Evolutionary conservation across 2,329 filamentous ascomycete genomes (phyloP).

Genomic region (Diaporthe ilicicola): DNA sequence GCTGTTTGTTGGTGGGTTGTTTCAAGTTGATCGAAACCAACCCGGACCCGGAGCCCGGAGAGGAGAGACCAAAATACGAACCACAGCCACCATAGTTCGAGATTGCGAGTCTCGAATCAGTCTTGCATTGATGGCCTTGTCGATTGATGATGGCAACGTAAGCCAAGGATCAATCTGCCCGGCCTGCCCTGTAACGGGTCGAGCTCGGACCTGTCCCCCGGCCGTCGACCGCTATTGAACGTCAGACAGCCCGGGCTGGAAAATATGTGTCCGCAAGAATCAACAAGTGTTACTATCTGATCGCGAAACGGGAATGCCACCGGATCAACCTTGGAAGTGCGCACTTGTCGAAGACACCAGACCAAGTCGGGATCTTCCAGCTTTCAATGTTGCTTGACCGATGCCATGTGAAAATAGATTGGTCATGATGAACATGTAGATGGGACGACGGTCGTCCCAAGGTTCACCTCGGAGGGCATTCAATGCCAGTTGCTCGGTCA

Average conservation of each 20-base stretch:
- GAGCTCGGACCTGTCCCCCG: neutral
- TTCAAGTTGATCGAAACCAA: slow-evolving; percentile 17
- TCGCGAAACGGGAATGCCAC: slow-evolving; percentile 23
- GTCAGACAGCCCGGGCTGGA: slow-evolving; percentile 2
- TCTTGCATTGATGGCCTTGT: slow-evolving; percentile 21
- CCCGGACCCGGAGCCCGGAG: neutral
- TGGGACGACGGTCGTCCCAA: slow-evolving; percentile 4
- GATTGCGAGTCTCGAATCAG: slow-evolving; percentile 25
- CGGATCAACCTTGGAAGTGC: slow-evolving; percentile 1
- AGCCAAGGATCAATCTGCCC: slow-evolving; percentile 8
- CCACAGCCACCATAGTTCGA: neutral
- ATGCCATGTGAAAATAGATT: slow-evolving; percentile 4
- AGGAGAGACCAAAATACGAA: neutral
- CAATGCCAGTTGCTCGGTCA: neutral
- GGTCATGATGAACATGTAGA: neutral
- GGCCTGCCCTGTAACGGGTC: slow-evolving; percentile 8
- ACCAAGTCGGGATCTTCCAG: neutral
- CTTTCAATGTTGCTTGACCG: neutral
- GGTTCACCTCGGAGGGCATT: neutral
- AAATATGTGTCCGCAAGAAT: neutral
- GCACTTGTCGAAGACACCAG: slow-evolving; percentile 11
- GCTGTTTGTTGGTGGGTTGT: slow-evolving; percentile 19
- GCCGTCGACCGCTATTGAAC: slow-evolving; percentile 7
- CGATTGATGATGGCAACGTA: slow-evolving; percentile 14
- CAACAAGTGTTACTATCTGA: neutral